Evolutionary conservation across 179 eudicot genomes (phyloP), one percentile per base, ranked within the genome.

Genomic region (Gypsophila paniculata): DNA sequence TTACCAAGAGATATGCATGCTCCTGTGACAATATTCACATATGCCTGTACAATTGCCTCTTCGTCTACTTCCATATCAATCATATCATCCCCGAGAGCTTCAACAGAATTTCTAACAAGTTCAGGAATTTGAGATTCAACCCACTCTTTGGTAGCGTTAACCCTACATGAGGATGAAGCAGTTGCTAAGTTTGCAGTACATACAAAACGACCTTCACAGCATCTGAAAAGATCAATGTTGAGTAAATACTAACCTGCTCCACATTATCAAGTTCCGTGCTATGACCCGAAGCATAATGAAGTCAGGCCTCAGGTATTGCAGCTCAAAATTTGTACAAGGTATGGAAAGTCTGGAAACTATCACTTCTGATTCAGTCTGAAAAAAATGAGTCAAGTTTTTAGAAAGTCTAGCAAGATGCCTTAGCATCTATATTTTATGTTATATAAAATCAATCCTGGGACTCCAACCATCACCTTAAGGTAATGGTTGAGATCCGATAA

Each of bases 301-400:
- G 75, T 95, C 97, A 11, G 99, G 97, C 83, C 99, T 90, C 71
- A 92, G 85, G 76, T 90, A 92, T 73, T 92, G 99, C 89, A 95
- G 77, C 68, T 87, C 95, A 79, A 92, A 95, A 73, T 81, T 83
- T 38, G 97, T 92, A 80, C 76, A 68, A 23, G 99, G 99, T 59
- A 95, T 84, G 66, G 96, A 86, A 65, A 95, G 96, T 76, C 97
- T 86, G 70, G 96, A 84, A 60, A 77, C 86, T 60, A 90, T 78
- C 65, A 85, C 79, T 76, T 88, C 86, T 25, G 99, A 92, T 77
- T 92, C 99, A 74, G 95, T 95, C 99, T 95, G 93, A 74, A 84
- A 78, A 72, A 61, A 25, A 73, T 26, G 32, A 13, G 38, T 54
- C 54, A 25, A 46, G 11, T 26, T 25, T 61, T 25, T 44, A 59